Base-by-base conservation (phyloP, 352 stramenopile genomes). In the Globisporangium nagaii region DNA sequence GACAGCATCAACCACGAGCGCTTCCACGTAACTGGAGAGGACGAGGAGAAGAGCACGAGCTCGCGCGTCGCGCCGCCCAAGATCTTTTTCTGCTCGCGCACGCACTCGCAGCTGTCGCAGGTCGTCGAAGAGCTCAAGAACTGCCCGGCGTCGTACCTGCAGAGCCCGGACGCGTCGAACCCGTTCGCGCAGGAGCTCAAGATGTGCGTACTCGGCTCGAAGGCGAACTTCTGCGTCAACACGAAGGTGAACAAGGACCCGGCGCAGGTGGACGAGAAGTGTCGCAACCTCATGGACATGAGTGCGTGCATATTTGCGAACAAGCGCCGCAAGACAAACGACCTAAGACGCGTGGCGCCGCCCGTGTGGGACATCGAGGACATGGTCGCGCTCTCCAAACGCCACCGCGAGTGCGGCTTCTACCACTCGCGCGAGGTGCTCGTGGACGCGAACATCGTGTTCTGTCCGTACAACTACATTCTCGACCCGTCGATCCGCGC, bases 401-500 rank as follows among this genome's bases (percentile, higher is more conserved):
- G 85, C 28, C 73, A 90, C 43, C 72, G 74, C 8, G 86, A 92
- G 58, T 95, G 86, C 43, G 82, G 78, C 3, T 95, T 86, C 62
- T 95, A 87, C 53, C 70, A 84, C 50, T 45, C 84, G 25, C 77
- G 50, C 37, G 79, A 72, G 13, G 62, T 64, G 32, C 41, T 90
- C 12, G 65, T 65, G 17, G 55, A 76, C 15, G 86, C 86, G 1
- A 77, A 91, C 43, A 86, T 95, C 34, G 70, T 94, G 10, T 94
- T 95, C 43, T 88, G 77, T 31, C 86, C 86, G n/a, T 95, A 95
- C 68, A 95, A 93, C 58, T 95, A 95, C 58, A 53, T 95, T 27
- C 57, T 95, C 34, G 74, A 94, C 49, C 84, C 85, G 31, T 68
- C 66, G 11, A 92, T 95, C 51, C 82, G 86, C 12, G 64, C 71